Conservation (phyloP, 768 basidiomycete genomes). For the Steccherinum ochraceum region DNA sequence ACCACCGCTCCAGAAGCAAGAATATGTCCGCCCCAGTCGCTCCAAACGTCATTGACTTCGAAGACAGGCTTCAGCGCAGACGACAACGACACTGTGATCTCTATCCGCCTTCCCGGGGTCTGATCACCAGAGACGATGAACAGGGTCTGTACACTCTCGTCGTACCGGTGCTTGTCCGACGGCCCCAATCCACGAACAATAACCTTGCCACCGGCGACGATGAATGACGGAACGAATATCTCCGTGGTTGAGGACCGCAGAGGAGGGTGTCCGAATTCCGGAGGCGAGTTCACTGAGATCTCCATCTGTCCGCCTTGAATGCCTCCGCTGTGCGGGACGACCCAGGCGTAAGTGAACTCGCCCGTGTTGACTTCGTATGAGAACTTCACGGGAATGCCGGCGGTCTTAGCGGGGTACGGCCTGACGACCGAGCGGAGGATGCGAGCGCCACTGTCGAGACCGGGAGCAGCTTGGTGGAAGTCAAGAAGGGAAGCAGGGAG, state of each 20-base stretch:
- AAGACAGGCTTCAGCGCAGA: constrained; percentile 50
- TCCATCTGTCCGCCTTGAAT: neutral
- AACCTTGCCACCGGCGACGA: constrained; percentile 52
- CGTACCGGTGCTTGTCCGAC: constrained; percentile 50
- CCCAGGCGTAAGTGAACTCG: constrained; percentile 61
- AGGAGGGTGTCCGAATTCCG: constrained; percentile 30
- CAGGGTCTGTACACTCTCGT: constrained; percentile 66
- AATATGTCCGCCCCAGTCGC: constrained; percentile 38
- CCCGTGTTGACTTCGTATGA: constrained; percentile 77
- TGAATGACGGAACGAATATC: constrained; percentile 66
- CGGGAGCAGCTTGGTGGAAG: constrained; percentile 54
- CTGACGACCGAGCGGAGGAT: constrained; percentile 77
- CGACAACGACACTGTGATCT: constrained; percentile 46
- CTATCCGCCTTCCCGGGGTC: constrained; percentile 40
- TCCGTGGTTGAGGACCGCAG: constrained; percentile 67
- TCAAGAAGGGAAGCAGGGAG: constrained; percentile 49
- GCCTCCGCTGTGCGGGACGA: constrained; percentile 24
- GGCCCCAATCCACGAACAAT: constrained; percentile 48
- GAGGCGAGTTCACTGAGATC: constrained; percentile 27
- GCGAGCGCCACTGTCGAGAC: constrained; percentile 77
- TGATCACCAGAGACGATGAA: constrained; percentile 48
- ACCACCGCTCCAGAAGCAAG: constrained; percentile 5
- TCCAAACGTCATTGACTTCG: constrained; percentile 56
- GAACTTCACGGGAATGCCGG: constrained; percentile 72
- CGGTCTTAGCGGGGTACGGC: constrained; percentile 87